Evolutionary conservation across 345 rosid species (phyloP).

Genomic region (Bruguiera parviflora): DNA sequence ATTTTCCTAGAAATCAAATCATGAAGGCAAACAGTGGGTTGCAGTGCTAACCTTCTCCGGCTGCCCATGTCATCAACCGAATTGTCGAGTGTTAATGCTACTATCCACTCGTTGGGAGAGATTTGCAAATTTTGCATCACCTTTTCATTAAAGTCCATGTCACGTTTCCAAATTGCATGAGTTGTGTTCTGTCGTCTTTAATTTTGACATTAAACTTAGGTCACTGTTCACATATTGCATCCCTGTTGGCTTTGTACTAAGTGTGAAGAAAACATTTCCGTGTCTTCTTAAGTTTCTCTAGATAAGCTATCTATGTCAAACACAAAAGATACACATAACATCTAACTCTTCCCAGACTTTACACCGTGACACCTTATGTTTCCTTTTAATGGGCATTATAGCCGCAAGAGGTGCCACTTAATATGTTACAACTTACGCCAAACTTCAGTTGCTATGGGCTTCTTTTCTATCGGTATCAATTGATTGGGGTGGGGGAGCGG

Average conservation of each 20-base stretch:
- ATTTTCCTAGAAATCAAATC: too few relatives aligned
- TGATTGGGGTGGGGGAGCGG: neutral
- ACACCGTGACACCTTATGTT: neutral
- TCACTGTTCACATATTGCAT: too few relatives aligned
- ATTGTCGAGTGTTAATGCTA: neutral
- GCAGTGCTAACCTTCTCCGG: too few relatives aligned
- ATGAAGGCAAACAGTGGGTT: too few relatives aligned
- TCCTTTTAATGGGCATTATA: neutral
- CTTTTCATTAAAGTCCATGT: neutral
- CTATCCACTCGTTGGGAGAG: neutral
- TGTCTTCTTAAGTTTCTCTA: neutral
- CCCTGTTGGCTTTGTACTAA: too few relatives aligned
- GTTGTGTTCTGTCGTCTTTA: neutral
- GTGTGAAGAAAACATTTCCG: neutral
- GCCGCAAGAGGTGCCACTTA: neutral
- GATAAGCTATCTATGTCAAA: too few relatives aligned
- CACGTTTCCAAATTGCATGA: slow-evolving; percentile 9
- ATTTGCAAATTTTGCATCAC: neutral
- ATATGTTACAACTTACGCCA: too few relatives aligned
- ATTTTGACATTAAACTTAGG: too few relatives aligned
- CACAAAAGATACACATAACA: too few relatives aligned
- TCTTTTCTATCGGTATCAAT: neutral
- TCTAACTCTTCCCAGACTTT: too few relatives aligned
- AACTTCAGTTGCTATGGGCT: neutral
- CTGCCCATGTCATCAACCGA: neutral